These are phyloP conservation scores for Porphyrellus cyaneotinctus DNA, from an alignment of 768 basidiomycete species.

Conservation along the genomic window DNA sequence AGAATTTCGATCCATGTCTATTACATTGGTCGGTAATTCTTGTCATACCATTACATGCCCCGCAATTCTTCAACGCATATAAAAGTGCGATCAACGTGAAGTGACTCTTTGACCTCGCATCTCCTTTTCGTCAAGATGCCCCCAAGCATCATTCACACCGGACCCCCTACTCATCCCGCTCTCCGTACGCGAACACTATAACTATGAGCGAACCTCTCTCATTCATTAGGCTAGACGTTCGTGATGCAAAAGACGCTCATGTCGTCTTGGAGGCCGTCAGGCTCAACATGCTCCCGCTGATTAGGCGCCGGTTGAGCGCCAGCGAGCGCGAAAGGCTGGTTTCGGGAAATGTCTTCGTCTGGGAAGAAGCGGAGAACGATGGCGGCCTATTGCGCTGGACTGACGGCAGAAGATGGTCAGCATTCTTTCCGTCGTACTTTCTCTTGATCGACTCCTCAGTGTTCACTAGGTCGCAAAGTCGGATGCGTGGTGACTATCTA, in stretches of 20 bases:
- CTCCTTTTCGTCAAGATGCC: slow-evolving; percentile 11
- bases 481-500: slow-evolving; percentile 79
- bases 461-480: slow-evolving; percentile 67
- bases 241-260: slow-evolving; percentile 78
- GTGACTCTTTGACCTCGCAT: slow-evolving; percentile 3
- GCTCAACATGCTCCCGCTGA: slow-evolving; percentile 62
- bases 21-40: slow-evolving; percentile 18
- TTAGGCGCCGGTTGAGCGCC: slow-evolving; percentile 64
- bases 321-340: slow-evolving; percentile 64
- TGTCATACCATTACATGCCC: slow-evolving; percentile 16
- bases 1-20: slow-evolving; percentile 8
- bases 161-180: slow-evolving; percentile 29
- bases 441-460: slow-evolving; percentile 1
- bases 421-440: neutral
- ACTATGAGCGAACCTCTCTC: neutral
- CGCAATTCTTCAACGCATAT: slow-evolving; percentile 18
- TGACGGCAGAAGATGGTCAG: slow-evolving; percentile 73
- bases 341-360: slow-evolving; percentile 79
- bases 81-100: slow-evolving; percentile 15
- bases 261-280: slow-evolving; percentile 74
- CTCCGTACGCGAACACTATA: slow-evolving; percentile 24
- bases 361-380: slow-evolving; percentile 79
- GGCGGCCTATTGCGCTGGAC: slow-evolving; percentile 72
- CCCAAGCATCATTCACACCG: slow-evolving; percentile 17
- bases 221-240: slow-evolving; percentile 48